Base-by-base conservation (phyloP, 768 basidiomycete genomes). In the Auriscalpium orientale region DNA sequence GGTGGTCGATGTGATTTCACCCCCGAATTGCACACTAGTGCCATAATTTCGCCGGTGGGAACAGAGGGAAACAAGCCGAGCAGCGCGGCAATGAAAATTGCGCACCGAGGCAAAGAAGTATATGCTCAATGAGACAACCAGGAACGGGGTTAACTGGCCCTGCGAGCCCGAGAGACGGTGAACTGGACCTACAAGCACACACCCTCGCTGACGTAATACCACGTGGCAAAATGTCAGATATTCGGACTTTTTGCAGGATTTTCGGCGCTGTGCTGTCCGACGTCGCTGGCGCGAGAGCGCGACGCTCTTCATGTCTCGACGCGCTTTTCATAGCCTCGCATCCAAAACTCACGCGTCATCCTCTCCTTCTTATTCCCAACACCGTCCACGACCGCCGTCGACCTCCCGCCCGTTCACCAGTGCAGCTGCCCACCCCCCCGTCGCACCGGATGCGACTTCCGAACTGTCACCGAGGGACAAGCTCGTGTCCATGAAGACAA, bases 401-500 rank as follows among this genome's bases (percentile, higher is more conserved):
- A 52, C 58, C 2, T 61, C 60, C 33, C 58, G 58, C 49, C 12
- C 50, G 20, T 16, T 55, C 22, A 22, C 46, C 10, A 49, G 49
- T 4, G 28, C 56, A 9, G 52, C 36, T 28, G 12, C 21, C 46
- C 40, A 56, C 43, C 44, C 60, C 46, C 37, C 45, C 20, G 46
- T 36, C 46, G 7, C 43, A 12, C 11, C 28, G 34, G n/a, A 37
- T 16, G 21, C 22, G 36, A 8, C 37, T 20, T 16, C 56, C 38
- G 47, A 56, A 2, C 53, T 47, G n/a, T 51, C 61, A 33, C 58
- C 58, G 46, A 54, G 33, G n/a, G 61, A 60, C 35, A 52, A 37
- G 46, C 46, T 62, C 9, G 45, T 61, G 16, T 59, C 61, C 18
- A 21, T 57, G 12, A 61, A 59, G 50, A 47, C 51, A 13, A 58